Evolutionary conservation across 176 grass and related monocot genomes (phyloP).

Genomic region (Tuctoria greenei): DNA sequence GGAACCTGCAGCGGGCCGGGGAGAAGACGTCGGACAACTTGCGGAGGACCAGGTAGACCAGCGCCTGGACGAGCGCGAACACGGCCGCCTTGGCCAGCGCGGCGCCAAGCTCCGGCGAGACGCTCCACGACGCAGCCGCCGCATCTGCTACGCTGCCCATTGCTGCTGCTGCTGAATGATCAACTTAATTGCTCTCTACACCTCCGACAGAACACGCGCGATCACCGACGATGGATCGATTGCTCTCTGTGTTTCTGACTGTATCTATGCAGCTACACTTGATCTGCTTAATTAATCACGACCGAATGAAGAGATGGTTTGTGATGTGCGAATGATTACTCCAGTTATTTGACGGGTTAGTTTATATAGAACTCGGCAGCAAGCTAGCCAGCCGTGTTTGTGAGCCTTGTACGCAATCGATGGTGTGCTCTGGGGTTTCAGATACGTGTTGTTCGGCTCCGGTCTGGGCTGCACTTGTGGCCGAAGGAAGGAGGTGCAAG

Average conservation of each 20-base stretch:
- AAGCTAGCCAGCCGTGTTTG: neutral
- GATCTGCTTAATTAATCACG: neutral
- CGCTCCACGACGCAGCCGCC: neutral
- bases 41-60: conserved; percentile 60
- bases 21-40: conserved; percentile 56
- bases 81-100: conserved; percentile 51
- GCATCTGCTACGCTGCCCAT: conserved; percentile 9
- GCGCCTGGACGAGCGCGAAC: conserved; percentile 56
- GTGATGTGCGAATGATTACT: neutral
- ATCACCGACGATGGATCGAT: neutral
- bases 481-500: neutral
- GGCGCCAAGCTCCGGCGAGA: conserved; percentile 40
- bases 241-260: neutral
- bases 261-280: neutral
- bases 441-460: conserved; percentile 22
- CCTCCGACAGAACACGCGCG: neutral
- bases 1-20: conserved; percentile 49
- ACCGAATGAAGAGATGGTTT: neutral
- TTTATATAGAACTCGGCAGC: conserved; percentile 19
- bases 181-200: no score
- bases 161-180: neutral
- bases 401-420: conserved; percentile 49
- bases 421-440: conserved; percentile 20
- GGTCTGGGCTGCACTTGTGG: neutral
- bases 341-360: conserved; percentile 4